These are phyloP conservation scores for Rhodosporidiobolus odoratus DNA, from an alignment of 768 basidiomycete genomes.

Conservation along the genomic window DNA sequence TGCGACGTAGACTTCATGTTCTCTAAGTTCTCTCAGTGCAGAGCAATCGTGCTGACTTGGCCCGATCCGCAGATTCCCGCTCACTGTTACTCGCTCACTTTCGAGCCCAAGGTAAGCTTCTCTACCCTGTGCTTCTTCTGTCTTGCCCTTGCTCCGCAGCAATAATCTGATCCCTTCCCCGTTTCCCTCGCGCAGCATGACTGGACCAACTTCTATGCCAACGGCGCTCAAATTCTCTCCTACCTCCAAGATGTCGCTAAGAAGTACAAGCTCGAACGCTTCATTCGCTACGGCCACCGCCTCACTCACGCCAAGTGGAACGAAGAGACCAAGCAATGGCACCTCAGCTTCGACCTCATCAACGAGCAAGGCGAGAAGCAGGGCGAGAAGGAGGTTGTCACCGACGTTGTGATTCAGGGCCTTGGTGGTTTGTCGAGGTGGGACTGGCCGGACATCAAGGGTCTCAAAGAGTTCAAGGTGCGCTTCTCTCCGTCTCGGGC, in stretches of 20 bases:
- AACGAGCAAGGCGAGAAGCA: conserved; percentile 46
- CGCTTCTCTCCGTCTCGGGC: not conserved
- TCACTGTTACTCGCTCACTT: conserved; percentile 33
- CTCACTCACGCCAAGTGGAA: conserved; percentile 53
- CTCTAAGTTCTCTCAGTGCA: not conserved
- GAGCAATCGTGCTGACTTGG: not conserved
- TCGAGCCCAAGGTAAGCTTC: conserved; percentile 30
- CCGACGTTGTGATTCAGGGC: conserved; percentile 59
- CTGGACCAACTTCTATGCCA: conserved; percentile 34
- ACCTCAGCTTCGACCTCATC: conserved; percentile 46
- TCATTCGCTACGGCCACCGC: conserved; percentile 32
- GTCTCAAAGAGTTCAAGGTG: conserved; percentile 54
- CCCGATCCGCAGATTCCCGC: conserved; percentile 28
- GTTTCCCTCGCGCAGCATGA: conserved; percentile 3
- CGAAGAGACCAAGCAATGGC: conserved; percentile 57
- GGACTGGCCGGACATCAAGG: conserved; percentile 64
- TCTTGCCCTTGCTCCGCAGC: not conserved
- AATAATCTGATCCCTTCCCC: not conserved
- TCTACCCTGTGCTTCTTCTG: too few species aligned
- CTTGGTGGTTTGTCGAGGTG: conserved; percentile 55
- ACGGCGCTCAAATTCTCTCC: conserved; percentile 53
- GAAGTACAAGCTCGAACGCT: conserved; percentile 38
- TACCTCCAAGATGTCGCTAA: conserved; percentile 51
- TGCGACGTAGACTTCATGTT: conserved; percentile 24
- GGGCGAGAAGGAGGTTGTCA: conserved; percentile 52